Percentiles rank a stretch among this genome's conserved stretches.
These are phyloP conservation scores for Paraglomus brasilianum DNA, from an alignment of 192 early-diverging fungal species.

Conservation along the genomic window DNA sequence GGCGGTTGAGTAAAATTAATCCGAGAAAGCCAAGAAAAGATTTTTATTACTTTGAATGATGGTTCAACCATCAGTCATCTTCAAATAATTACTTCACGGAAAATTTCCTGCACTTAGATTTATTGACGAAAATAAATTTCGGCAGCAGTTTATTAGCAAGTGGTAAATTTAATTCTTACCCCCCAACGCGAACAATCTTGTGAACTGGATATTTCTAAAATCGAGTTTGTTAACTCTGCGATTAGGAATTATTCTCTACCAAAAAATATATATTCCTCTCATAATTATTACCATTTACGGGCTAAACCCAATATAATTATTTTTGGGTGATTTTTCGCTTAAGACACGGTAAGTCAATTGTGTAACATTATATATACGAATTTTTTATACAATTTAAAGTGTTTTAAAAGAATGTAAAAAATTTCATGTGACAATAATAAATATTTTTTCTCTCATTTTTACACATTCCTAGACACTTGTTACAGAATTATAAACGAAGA, in stretches of 20 bases:
- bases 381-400: no score
- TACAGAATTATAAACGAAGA: no score
- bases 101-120: neutral
- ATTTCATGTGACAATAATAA: no score
- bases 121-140: neutral
- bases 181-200: neutral
- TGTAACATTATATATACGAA: no score
- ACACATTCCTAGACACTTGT: no score
- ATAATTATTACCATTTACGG: slow-evolving; percentile 11
- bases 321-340: slow-evolving; percentile 12
- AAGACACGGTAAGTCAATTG: no score
- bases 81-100: neutral
- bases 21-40: slow-evolving; percentile 11
- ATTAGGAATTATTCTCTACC: neutral
- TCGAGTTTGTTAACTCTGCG: neutral
- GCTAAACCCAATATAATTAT: slow-evolving; percentile 25
- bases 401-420: no score
- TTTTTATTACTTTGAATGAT: slow-evolving; percentile 19
- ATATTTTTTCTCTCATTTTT: no score
- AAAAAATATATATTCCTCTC: slow-evolving; percentile 22
- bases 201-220: neutral
- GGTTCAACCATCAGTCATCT: neutral
- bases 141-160: slow-evolving; percentile 6
- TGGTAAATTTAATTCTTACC: neutral
- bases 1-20: slow-evolving; percentile 15